These are phyloP conservation scores for Lodderomyces orthopsilosis DNA, from an alignment of 1,139 yeast species.

Conservation along the genomic window DNA sequence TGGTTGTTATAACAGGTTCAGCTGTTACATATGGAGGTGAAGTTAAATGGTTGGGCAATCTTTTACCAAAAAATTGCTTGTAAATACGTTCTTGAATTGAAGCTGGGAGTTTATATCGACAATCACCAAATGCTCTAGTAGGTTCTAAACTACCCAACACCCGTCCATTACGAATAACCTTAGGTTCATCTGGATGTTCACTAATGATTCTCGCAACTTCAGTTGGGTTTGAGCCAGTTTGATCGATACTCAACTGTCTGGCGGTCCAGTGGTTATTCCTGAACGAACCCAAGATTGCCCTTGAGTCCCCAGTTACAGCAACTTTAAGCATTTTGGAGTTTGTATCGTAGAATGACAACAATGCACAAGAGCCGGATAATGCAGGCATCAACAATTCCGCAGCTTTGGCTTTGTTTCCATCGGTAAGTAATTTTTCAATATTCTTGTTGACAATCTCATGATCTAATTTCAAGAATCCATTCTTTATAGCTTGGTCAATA, in stretches of 20 bases:
- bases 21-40: constrained; percentile 99
- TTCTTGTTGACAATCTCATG: constrained; percentile 81
- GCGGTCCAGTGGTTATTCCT: constrained; percentile 83
- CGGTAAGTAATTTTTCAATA: constrained; percentile 63
- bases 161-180: constrained; percentile 81
- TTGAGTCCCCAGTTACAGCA: constrained; percentile 95
- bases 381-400: constrained; percentile 88
- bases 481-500: constrained; percentile 75
- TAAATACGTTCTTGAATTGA: constrained; percentile 74
- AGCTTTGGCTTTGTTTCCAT: constrained; percentile 58
- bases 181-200: constrained; percentile 91
- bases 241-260: constrained; percentile 81
- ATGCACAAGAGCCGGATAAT: constrained; percentile 90
- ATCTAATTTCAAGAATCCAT: constrained; percentile 81
- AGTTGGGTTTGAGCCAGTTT: constrained; percentile 86
- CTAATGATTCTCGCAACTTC: constrained; percentile 81
- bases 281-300: constrained; percentile 82
- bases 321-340: constrained; percentile 69
- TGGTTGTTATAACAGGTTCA: constrained; percentile 86
- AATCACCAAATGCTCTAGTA: constrained; percentile 95
- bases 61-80: constrained; percentile 77
- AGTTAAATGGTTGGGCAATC: constrained; percentile 71
- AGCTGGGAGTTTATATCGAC: constrained; percentile 78
- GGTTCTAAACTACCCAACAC: constrained; percentile 96
- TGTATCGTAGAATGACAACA: constrained; percentile 83